Base-by-base conservation (phyloP, 495 filamentous ascomycete genomes). In the Tetracladium setigerum region DNA sequence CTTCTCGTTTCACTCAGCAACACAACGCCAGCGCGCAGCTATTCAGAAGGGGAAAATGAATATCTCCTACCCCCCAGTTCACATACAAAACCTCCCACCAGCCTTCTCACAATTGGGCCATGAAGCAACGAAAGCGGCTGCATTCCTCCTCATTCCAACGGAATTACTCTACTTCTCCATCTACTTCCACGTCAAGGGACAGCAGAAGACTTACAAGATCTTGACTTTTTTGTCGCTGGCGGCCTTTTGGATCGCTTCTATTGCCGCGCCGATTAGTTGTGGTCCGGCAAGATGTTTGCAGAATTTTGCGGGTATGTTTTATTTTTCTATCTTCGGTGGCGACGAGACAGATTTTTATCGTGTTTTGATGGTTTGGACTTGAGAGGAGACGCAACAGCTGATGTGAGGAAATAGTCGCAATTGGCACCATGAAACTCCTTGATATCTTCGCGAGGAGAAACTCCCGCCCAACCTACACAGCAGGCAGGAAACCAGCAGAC, bases 371-470 rank as follows among this genome's bases (percentile, higher is more conserved):
- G 22, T 27, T n/a, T 10, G 33, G 12, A 30, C 37, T 16, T 8
- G 8, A 3, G 13, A 22, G 8, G 16, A 27, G 14, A 38, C 34
- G 2, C 32, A 8, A 18, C 36, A 39, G 44, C 53, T 57, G 38
- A 56, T 24, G 47, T 27, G 11, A 22, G 13, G 18, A 1, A 30
- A 10, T 31, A 67, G 64, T 67, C 41, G 58, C 49, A 4, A 55
- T 60, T 42, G 63, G 55, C 13, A 60, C 52, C 19, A 65, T 67
- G 64, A 67, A 67, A 43, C 30, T 55, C 6, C 55, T 67, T 9
- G 64, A 67, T 43, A 41, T 67, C 32, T 61, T 65, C 49, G 53
- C 51, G 14, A 53, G 60, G 9, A 49, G 50, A 17, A 33, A 62
- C 39, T 41, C 40, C 3, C 44, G 59, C 24, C 62, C 59, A 15